phyloP scores from a whole-genome alignment of 352 stramenopile species.

The Globisporangium perplexum region DNA sequence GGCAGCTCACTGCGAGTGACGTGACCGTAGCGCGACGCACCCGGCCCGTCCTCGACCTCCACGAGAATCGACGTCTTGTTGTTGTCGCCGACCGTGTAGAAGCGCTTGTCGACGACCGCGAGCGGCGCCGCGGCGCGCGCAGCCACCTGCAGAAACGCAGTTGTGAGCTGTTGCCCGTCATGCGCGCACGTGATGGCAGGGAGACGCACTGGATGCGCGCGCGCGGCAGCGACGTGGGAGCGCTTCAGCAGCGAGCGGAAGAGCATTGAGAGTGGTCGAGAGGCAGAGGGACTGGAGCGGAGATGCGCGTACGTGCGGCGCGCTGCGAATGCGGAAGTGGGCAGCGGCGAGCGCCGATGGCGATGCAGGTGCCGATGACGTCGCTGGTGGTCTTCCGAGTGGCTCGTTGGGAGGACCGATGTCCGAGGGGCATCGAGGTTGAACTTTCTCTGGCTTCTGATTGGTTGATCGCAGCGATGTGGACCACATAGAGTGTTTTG shows the following conservation, averaged over 20 bases:
- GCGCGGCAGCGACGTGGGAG: constrained; percentile 1
- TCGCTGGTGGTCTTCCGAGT: not conserved
- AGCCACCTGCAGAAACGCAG: not conserved
- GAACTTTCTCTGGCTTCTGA: not conserved
- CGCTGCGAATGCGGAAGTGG: constrained; percentile 9
- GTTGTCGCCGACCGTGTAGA: constrained; percentile 28
- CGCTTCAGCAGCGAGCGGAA: constrained; percentile 9
- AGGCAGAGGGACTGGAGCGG: not conserved
- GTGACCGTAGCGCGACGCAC: constrained; percentile 9
- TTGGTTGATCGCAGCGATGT: not conserved
- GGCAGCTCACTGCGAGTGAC: too few species aligned
- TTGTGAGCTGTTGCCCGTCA: not conserved
- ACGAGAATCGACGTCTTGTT: constrained; percentile 75
- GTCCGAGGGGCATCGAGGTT: not conserved
- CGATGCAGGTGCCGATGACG: not conserved
- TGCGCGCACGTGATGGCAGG: not conserved
- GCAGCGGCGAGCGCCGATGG: not conserved
- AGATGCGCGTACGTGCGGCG: not conserved
- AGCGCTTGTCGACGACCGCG: constrained; percentile 3
- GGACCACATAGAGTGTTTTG: not conserved
- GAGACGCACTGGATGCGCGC: constrained; percentile 1
- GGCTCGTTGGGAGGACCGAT: not conserved
- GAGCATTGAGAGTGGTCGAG: constrained; percentile 1
- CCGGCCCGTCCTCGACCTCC: constrained; percentile 63
- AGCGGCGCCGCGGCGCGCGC: constrained; percentile 5